These are phyloP conservation scores for Globisporangium yorkense DNA, from an alignment of 352 stramenopile genomes.

Conservation along the genomic window DNA sequence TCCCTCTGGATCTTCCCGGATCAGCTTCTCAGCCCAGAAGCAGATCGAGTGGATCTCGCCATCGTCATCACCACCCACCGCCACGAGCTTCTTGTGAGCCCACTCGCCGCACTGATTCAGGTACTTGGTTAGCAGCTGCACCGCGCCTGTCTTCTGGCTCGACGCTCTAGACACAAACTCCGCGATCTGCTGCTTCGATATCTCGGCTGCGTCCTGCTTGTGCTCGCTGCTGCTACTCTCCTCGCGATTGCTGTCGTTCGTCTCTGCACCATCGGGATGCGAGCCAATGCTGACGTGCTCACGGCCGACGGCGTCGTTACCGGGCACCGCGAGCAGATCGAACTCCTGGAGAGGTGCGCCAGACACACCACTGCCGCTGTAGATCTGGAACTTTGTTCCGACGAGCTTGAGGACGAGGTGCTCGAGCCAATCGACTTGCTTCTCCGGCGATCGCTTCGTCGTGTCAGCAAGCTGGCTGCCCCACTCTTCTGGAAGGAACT, in stretches of 20 bases:
- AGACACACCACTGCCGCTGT: no score
- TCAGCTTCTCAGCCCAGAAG: constrained; percentile 50
- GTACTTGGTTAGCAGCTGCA: constrained; percentile 13
- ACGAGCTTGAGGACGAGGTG: constrained; percentile 23
- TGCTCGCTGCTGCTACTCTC: background rate
- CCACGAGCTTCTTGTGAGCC: constrained; percentile 32
- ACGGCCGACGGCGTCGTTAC: constrained; percentile 1
- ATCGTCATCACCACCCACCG: constrained; percentile 3
- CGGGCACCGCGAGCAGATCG: constrained; percentile 14
- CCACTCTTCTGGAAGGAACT: constrained; percentile 27
- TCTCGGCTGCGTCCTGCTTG: background rate
- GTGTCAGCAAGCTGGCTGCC: constrained; percentile 6
- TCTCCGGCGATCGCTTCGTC: constrained; percentile 5
- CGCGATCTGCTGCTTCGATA: constrained; percentile 12
- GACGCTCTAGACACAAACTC: constrained; percentile 10
- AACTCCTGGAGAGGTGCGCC: constrained; percentile 6
- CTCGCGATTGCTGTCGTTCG: background rate
- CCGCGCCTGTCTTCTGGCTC: background rate
- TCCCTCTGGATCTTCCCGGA: constrained; percentile 30
- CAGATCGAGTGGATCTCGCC: constrained; percentile 39
- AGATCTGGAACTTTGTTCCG: constrained; percentile 24
- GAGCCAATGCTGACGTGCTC: background rate
- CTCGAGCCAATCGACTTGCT: constrained; percentile 17
- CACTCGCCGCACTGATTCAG: constrained; percentile 64
- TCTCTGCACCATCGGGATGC: background rate